Percentiles rank a stretch among this genome's conserved stretches.
These are phyloP conservation scores for Hypomyces perniciosus DNA, from an alignment of 2,329 filamentous ascomycete genomes.

Conservation along the genomic window DNA sequence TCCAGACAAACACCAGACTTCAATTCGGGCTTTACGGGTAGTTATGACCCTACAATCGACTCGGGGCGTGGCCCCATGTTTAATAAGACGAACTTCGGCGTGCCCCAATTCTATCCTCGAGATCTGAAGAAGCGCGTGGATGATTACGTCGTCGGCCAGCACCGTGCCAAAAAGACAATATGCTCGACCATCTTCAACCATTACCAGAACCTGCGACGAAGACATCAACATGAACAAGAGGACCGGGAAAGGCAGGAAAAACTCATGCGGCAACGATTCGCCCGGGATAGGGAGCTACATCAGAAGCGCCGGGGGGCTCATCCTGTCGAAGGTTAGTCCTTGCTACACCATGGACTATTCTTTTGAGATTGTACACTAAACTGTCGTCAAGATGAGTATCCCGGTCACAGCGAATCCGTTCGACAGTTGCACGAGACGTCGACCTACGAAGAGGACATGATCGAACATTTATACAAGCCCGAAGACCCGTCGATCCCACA, in stretches of 20 bases:
- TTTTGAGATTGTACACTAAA: background rate
- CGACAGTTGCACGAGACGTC: slow-evolving; percentile 34
- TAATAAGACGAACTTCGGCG: slow-evolving; percentile 50
- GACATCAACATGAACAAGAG: slow-evolving; percentile 69
- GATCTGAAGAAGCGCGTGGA: slow-evolving; percentile 86
- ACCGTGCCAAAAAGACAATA: slow-evolving; percentile 88
- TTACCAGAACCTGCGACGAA: slow-evolving; percentile 78
- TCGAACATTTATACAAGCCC: slow-evolving; percentile 41
- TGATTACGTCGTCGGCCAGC: slow-evolving; percentile 93
- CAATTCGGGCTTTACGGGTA: slow-evolving; percentile 53
- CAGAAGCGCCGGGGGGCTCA: slow-evolving; percentile 55
- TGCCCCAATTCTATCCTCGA: slow-evolving; percentile 58
- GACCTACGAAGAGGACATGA: slow-evolving; percentile 24
- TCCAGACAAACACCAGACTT: slow-evolving; percentile 43
- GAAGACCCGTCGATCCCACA: slow-evolving; percentile 40
- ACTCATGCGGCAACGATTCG: slow-evolving; percentile 62
- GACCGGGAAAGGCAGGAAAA: slow-evolving; percentile 55
- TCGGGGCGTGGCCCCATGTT: slow-evolving; percentile 55
- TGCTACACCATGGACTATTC: background rate
- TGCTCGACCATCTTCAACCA: slow-evolving; percentile 95
- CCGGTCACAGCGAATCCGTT: slow-evolving; percentile 44
- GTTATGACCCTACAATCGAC: slow-evolving; percentile 51
- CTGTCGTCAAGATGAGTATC: slow-evolving; percentile 44
- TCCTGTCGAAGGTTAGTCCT: slow-evolving; percentile 66
- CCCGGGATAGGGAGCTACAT: slow-evolving; percentile 57